Conservation (phyloP, 768 basidiomycete species). For the Podaxis mareebaensis region DNA sequence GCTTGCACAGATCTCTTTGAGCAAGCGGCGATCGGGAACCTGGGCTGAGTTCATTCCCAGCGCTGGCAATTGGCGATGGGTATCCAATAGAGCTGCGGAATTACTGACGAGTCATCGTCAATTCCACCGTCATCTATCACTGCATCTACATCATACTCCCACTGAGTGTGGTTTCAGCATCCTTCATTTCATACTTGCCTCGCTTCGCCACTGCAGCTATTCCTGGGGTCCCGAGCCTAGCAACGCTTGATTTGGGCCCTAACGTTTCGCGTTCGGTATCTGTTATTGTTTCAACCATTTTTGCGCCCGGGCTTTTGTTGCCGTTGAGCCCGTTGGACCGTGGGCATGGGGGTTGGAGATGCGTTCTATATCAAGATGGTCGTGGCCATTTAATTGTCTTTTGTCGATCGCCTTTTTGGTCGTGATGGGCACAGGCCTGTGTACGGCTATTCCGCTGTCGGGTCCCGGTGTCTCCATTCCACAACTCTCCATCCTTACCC, state of each 20-base stretch:
- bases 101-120: background rate
- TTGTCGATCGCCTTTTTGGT: background rate
- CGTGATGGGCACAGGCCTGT: background rate
- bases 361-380: background rate
- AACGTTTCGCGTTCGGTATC: background rate
- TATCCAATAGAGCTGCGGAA: background rate
- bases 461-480: background rate
- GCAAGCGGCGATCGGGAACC: background rate
- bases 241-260: background rate
- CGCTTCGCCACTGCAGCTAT: background rate
- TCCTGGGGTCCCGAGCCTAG: slow-evolving; percentile 4
- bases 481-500: background rate
- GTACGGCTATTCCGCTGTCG: background rate
- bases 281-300: slow-evolving; percentile 1
- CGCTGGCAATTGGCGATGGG: background rate
- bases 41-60: background rate
- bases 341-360: slow-evolving; percentile 1
- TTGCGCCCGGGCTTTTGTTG: slow-evolving; percentile 1
- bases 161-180: background rate
- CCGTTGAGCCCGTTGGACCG: background rate
- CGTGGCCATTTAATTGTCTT: background rate
- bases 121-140: background rate
- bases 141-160: background rate
- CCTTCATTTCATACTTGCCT: background rate
- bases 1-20: background rate